Evolutionary conservation across 257 asterid species (phyloP), one percentile per base, ranked within the genome.

Genomic region (Solanum infundibuliforme): DNA sequence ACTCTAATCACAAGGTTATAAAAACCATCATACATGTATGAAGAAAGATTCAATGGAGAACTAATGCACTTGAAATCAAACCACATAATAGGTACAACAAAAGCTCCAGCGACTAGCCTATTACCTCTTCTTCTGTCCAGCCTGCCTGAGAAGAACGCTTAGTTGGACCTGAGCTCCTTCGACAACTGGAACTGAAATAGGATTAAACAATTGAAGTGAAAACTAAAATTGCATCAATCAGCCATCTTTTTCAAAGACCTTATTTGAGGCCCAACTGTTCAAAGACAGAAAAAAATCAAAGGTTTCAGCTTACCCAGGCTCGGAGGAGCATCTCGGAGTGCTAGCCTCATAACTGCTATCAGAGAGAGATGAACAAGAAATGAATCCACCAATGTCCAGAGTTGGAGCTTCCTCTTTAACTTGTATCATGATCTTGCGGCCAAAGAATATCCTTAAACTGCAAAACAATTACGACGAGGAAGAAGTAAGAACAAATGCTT

Each of bases 111-210:
- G 11, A 66, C 85, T 86, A 83, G 87, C 86, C 10, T 48, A 89
- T 27, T 29, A 96, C 98, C 98, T 96, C 96, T 90, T 95, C 95
- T 83, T 90, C 93, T 29, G 98, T 95, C 98, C 98, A 96, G 81
- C 98, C 98, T 89, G 98, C 98, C 87, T 92, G 95, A 65, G 98
- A 96, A 60, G 98, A 88, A 66, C 98, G 97, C 91, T 91, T 95
- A 66, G 92, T 91, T 52, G 91, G 91, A 88, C 90, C 90, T 31
- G 83, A 88, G 85, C 85, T 90, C 86, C 93, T 92, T 62, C 25
- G 89, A 84, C 87, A 77, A 72, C 93, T 87, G 89, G 87, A 86
- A 79, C 93, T 93, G 76, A 85, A 72, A n/a, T 36, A n/a, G 21
- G 41, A 81, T 81, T 29, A 4, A 79, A 87, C 72, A 85, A 87